Base-by-base conservation (phyloP, 2,329 filamentous ascomycete species). In the Ciborinia camelliae region DNA sequence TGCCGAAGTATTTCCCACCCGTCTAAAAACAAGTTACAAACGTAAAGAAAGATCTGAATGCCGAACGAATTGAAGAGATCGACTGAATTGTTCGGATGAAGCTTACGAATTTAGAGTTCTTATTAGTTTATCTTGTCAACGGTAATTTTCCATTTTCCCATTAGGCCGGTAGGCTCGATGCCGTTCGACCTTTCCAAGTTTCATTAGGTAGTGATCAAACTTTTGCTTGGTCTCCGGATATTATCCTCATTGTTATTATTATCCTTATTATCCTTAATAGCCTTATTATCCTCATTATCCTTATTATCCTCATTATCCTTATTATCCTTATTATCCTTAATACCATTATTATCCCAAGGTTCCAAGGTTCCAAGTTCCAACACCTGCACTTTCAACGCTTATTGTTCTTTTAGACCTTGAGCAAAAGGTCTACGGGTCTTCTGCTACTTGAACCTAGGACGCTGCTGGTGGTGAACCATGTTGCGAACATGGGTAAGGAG, bases 401-500 rank as follows among this genome's bases (percentile, higher is more conserved):
- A 14, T 55, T 41, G 52, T 41, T 55, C 35, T 14, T 23, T 28
- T n/a, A 23, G 7, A 18, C 20, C 39, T 43, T 58, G 41, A 15
- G 37, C 14, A 55, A 55, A 55, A 28, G 37, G 53, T 55, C 53
- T 30, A 55, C 35, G 53, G 35, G 37, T 58, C 55, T 58, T 47
- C 54, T 58, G 41, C 20, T 23, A 30, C 8, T 32, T 58, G 12
- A 62, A 45, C 51, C 51, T 28, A 12, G 50, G 39, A 20, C 43
- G 23, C 39, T 45, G 28, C n/a, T 12, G 37, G 12, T 43, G 18
- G 37, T 43, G 51, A 52, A 32, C 37, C 59, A 32, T 52, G 28
- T 30, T 14, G 9, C 26, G 18, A 8, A 23, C 59, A 50, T 52
- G 59, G 35, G 28, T 14, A 53, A 20, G n/a, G 41, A 30, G 61